Percentiles rank a stretch among this genome's conserved stretches.
Conservation (phyloP, 1,284 basidiomycete genomes). For the Tilletiopsis washingtonensis region DNA sequence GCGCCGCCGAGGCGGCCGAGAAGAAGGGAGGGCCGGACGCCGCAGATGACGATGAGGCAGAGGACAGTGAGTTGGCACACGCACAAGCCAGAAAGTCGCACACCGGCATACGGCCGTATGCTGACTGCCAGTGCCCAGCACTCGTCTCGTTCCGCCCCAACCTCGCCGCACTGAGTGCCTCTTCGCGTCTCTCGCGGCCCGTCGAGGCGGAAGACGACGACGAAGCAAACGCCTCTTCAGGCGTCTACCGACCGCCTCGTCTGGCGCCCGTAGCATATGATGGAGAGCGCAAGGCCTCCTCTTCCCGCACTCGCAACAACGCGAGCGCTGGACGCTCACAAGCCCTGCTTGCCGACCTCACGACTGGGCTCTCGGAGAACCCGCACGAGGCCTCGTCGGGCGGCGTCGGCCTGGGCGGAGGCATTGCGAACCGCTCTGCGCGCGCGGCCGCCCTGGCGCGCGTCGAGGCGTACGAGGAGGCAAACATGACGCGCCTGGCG, state of each 20-base stretch:
- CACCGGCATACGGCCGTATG: no score
- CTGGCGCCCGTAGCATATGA: slow-evolving; percentile 84
- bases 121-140: no score
- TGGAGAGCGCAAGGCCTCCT: slow-evolving; percentile 1
- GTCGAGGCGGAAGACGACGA: slow-evolving; percentile 38
- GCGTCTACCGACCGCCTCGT: slow-evolving; percentile 82
- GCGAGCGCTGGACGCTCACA: slow-evolving; percentile 18
- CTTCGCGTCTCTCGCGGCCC: neutral
- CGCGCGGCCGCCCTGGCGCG: slow-evolving; percentile 70
- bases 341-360: slow-evolving; percentile 40
- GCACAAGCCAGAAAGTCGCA: neutral
- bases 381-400: slow-evolving; percentile 39
- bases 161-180: slow-evolving; percentile 50
- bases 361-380: slow-evolving; percentile 39
- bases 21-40: slow-evolving; percentile 45
- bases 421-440: slow-evolving; percentile 39
- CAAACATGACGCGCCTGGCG: slow-evolving; percentile 84
- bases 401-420: slow-evolving; percentile 33
- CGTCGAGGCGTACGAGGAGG: slow-evolving; percentile 87
- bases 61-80: slow-evolving; percentile 24
- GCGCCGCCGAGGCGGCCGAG: slow-evolving; percentile 26
- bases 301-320: neutral
- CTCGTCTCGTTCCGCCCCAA: slow-evolving; percentile 86
- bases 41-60: slow-evolving; percentile 54
- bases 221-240: slow-evolving; percentile 40